phyloP scores from a whole-genome alignment of 2,329 filamentous ascomycete species.

The Microcyclospora pomicola region DNA sequence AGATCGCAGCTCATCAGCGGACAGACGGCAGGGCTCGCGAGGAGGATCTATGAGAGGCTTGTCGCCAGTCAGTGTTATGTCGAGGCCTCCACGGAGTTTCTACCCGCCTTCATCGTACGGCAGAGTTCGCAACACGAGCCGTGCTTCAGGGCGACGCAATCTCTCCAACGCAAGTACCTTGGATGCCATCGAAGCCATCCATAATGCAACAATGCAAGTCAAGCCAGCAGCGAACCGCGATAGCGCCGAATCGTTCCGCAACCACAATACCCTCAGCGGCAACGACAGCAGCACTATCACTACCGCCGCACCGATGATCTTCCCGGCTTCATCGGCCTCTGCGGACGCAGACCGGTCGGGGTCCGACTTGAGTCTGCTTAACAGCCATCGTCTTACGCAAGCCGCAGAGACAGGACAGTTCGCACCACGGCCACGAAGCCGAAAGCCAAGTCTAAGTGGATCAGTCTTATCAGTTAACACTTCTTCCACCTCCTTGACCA shows the following conservation, averaged over 20 bases:
- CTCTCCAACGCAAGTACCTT: slow-evolving; percentile 22
- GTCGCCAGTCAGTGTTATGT: slow-evolving; percentile 5
- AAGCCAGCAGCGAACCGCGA: slow-evolving; percentile 3
- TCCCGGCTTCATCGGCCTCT: slow-evolving; percentile 6
- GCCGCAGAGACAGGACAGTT: slow-evolving; percentile 38
- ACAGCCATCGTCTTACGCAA: slow-evolving; percentile 35
- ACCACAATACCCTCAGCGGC: slow-evolving; percentile 1
- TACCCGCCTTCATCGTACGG: slow-evolving; percentile 24
- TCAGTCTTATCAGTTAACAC: too few relatives aligned
- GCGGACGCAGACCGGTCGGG: slow-evolving; percentile 9
- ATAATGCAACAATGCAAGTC: slow-evolving; percentile 14
- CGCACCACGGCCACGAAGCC: slow-evolving; percentile 13
- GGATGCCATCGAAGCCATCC: slow-evolving; percentile 14
- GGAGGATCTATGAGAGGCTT: neutral
- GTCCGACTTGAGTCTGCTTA: slow-evolving; percentile 25
- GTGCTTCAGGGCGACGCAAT: slow-evolving; percentile 16
- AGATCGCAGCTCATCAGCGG: neutral
- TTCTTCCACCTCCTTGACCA: too few relatives aligned
- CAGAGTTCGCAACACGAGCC: slow-evolving; percentile 25
- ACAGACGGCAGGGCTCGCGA: too few relatives aligned
- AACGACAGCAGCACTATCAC: slow-evolving; percentile 14
- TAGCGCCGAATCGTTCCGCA: slow-evolving; percentile 2
- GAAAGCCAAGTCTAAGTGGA: too few relatives aligned
- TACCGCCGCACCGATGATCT: slow-evolving; percentile 13
- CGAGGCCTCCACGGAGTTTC: slow-evolving; percentile 12